Evolutionary conservation across 805 yeast genomes (phyloP), one percentile per base, ranked within the genome.

Genomic region (Isabelozyma gotoi): DNA sequence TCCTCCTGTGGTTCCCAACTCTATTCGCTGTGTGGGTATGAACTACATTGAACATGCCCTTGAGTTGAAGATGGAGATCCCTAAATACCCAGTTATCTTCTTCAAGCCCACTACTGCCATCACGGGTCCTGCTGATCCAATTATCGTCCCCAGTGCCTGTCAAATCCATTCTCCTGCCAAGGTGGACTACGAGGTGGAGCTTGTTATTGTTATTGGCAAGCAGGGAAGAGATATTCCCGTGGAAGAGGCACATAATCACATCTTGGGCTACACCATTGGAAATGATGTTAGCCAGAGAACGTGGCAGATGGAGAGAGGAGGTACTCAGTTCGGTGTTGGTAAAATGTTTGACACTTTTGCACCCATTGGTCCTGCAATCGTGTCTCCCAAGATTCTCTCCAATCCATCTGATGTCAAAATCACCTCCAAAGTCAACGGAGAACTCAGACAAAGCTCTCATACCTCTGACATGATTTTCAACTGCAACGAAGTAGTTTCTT

Each of bases 321-420:
- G 43, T 21, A 67, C 79, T 15, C 84, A 79, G 49, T 79, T 78
- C 69, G 60, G 70, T 32, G 57, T 71, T 8, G 78, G 80, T 8
- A 79, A 79, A 59, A 71, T 72, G 72, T 77, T 73, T 50, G 84
- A 79, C 45, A 73, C 73, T 3, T 78, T 75, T 73, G 80, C 82
- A 2, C 84, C 84, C 17, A 54, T 78, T 41, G 84, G 83, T 2
- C 84, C 84, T 4, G 76, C 73, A 6, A 63, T 79, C 38, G 78
- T 76, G 3, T 60, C 76, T 2, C 43, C 68, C 3, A 42, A 49
- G 10, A 42, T 69, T 14, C 59, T 71, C 21, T 43, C 57, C 1
- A 49, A 57, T 15, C 71, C 75, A 14, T 58, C 62, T 33, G 45
- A 51, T n/a, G 59, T 77, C 42, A 52, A 55, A 15, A 62, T 79